Base-by-base conservation (phyloP, 2,329 filamentous ascomycete genomes). In the Aspergillus quadricinctus region DNA sequence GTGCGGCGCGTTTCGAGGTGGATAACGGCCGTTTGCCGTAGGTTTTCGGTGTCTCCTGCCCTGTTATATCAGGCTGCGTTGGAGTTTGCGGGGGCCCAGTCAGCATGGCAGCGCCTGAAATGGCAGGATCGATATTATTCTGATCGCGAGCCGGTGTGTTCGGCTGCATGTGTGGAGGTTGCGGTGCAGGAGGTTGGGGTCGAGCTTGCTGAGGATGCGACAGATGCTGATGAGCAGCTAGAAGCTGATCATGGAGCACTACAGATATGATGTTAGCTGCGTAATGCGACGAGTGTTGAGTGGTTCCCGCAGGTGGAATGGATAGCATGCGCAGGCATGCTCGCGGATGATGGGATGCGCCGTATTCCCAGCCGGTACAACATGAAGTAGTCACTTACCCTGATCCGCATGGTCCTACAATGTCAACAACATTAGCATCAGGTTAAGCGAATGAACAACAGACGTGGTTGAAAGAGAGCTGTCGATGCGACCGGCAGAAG, bases 1-100 rank as follows among this genome's bases (percentile, higher is more conserved):
- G 94, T 9, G 94, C 94, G 28, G 94, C 94, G 64, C 94, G 88
- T 79, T 97, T 99, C 40, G 92, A 96, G 48, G 92, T 94, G 27
- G 92, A 97, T 58, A 99, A 78, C 76, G 97, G 93, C 53, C 94
- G 84, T 75, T 96, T 96, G 54, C 80, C 80, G 57, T 78, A 78
- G 11, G 87, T 87, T 75, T 94, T 93, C 52, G 87, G 82, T 61
- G 86, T 83, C 61, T 89, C 78, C 58, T 70, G 67, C 17, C 61
- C 65, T 4, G 66, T 37, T 55, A 69, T 19, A 43, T 68, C 57
- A 25, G 66, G 61, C 46, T 69, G 65, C 28, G 68, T 61, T 37
- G 72, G 67, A 5, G 71, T 68, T 49, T 73, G 69, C 1, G 69
- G 65, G 5, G 68, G 66, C 10, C 65, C 68, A 27, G 75, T 78